A percentile compares a stretch with the other conserved stretches of the same genome.
Conservation (phyloP, 495 filamentous ascomycete genomes). For the Xylaria telfairii region DNA sequence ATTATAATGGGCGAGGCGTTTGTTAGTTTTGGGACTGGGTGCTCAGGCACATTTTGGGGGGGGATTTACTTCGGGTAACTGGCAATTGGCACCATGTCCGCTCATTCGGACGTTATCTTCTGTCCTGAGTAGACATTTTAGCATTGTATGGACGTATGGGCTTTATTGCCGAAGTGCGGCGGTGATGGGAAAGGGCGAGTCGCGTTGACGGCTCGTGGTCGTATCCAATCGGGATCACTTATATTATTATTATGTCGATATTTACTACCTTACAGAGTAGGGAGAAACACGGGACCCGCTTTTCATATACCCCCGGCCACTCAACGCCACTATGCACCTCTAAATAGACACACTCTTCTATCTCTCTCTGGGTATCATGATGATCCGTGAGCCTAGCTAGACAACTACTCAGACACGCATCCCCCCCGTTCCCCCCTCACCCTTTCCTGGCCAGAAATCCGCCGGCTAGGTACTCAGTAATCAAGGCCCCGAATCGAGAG, state of each 20-base stretch:
- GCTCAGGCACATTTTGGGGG: slow-evolving; percentile 6
- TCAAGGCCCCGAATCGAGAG: slow-evolving; percentile 2
- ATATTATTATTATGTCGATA: neutral
- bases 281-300: slow-evolving; percentile 2
- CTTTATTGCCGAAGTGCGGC: neutral
- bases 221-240: neutral
- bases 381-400: slow-evolving; percentile 14
- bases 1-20: slow-evolving; percentile 24
- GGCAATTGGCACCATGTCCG: neutral
- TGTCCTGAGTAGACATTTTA: neutral
- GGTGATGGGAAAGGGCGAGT: neutral
- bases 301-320: slow-evolving; percentile 28
- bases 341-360: neutral
- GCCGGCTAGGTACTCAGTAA: neutral
- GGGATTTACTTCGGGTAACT: neutral
- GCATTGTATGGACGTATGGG: neutral
- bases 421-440: too few species aligned
- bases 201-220: neutral
- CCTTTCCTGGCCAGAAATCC: neutral
- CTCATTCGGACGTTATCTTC: neutral
- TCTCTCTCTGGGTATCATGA: slow-evolving; percentile 13
- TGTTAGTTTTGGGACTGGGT: neutral
- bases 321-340: slow-evolving; percentile 27
- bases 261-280: neutral
- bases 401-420: slow-evolving; percentile 7